Conservation (phyloP, 2,329 filamentous ascomycete species). For the Fusarium praegraminearum region DNA sequence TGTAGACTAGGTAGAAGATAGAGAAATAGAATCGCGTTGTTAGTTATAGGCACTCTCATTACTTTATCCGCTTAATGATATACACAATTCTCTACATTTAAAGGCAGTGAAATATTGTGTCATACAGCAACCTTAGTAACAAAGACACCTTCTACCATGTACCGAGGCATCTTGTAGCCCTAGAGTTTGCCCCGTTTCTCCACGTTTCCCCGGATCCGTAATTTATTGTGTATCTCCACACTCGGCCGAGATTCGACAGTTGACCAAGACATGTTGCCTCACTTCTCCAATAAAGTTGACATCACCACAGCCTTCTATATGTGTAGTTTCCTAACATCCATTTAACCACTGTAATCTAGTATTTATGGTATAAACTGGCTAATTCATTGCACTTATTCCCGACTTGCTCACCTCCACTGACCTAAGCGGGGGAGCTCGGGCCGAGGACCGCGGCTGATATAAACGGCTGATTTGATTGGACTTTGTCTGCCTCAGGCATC, state of each 20-base stretch:
- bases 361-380: background rate
- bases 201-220: conserved; percentile 8
- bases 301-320: background rate
- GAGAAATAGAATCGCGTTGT: background rate
- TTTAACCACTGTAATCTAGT: background rate
- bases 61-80: no score
- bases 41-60: no score
- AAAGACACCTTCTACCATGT: background rate
- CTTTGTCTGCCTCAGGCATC: conserved; percentile 13
- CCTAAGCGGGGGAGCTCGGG: conserved; percentile 1
- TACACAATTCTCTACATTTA: background rate
- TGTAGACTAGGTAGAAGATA: background rate
- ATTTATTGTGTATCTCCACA: background rate
- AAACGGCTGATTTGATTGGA: conserved; percentile 10
- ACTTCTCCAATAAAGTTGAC: background rate
- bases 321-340: background rate
- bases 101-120: no score
- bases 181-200: background rate
- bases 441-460: conserved; percentile 25
- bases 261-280: background rate
- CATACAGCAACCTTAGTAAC: no score
- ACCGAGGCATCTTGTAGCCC: background rate
- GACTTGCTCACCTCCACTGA: background rate
- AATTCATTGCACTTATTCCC: background rate
- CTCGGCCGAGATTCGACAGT: background rate